phyloP scores from a whole-genome alignment of 441 rosid genomes.

The Adansonia grandidieri region DNA sequence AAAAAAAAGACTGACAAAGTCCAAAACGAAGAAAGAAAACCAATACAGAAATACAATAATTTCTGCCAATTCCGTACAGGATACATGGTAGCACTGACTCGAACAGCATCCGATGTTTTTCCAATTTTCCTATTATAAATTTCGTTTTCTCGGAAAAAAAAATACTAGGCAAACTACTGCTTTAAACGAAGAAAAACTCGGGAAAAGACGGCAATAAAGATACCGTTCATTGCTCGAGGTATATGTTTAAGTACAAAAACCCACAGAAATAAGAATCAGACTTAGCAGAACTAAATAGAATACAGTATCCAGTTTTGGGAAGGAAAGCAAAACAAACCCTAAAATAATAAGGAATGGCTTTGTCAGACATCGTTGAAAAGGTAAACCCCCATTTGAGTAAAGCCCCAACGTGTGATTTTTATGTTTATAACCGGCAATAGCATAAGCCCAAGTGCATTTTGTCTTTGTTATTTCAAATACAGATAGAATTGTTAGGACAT shows the following conservation, averaged over 20 bases:
- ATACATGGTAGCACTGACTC: conserved; percentile 44
- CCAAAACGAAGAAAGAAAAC: not conserved
- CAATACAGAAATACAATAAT: not conserved
- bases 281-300: conserved; percentile 22
- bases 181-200: conserved; percentile 27
- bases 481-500: not conserved
- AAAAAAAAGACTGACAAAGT: not conserved
- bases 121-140: conserved; percentile 7
- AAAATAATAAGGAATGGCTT: conserved; percentile 19
- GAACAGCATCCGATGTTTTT: conserved; percentile 68
- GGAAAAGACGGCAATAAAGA: conserved; percentile 32
- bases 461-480: conserved; percentile 12
- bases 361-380: conserved; percentile 29
- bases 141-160: not conserved
- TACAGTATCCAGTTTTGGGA: conserved; percentile 27
- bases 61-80: conserved; percentile 51
- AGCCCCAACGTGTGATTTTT: conserved; percentile 27
- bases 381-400: conserved; percentile 3
- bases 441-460: not conserved
- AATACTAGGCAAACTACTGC: not conserved
- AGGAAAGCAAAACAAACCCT: conserved; percentile 29
- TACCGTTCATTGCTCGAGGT: conserved; percentile 37
- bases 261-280: conserved; percentile 23
- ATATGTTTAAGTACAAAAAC: conserved; percentile 21
- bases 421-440: not conserved